Conservation (phyloP, 2,329 filamentous ascomycete species). For the Sordariomycetes sp. region DNA sequence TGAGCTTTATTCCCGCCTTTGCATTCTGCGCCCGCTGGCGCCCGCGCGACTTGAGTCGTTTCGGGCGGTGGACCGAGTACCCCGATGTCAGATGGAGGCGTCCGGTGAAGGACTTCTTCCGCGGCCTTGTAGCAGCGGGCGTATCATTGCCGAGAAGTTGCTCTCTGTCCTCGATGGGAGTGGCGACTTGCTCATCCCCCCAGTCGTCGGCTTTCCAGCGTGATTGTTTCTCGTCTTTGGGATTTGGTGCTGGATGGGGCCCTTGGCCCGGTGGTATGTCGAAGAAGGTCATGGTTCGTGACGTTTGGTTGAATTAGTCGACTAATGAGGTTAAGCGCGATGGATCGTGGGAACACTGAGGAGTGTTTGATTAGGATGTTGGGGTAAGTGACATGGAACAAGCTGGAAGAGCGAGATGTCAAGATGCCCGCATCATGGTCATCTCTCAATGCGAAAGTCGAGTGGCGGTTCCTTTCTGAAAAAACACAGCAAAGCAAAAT, state of each 20-base stretch:
- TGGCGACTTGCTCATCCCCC: slow-evolving; percentile 26
- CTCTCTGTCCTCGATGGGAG: slow-evolving; percentile 20
- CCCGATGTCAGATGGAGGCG: slow-evolving; percentile 11
- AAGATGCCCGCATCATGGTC: background rate
- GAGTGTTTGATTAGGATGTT: background rate
- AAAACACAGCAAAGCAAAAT: too few species aligned
- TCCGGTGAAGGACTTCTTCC: slow-evolving; percentile 1
- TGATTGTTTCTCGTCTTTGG: background rate
- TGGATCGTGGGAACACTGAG: background rate
- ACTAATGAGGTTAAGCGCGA: background rate
- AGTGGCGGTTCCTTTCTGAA: background rate
- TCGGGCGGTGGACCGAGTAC: slow-evolving; percentile 24
- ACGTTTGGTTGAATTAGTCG: background rate
- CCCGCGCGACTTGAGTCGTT: slow-evolving; percentile 41
- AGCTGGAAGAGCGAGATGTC: background rate
- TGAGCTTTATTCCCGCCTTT: slow-evolving; percentile 50
- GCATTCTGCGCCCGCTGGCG: slow-evolving; percentile 48
- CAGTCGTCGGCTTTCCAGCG: slow-evolving; percentile 36
- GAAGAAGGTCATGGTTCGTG: slow-evolving; percentile 2
- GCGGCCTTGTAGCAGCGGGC: slow-evolving; percentile 5
- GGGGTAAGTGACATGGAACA: background rate
- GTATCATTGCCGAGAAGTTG: slow-evolving; percentile 12
- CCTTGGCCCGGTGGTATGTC: background rate
- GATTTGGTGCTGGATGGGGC: background rate
- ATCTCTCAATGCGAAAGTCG: background rate